These are phyloP conservation scores for Candida sanyaensis DNA, from an alignment of 1,139 yeast genomes.

Conservation along the genomic window DNA sequence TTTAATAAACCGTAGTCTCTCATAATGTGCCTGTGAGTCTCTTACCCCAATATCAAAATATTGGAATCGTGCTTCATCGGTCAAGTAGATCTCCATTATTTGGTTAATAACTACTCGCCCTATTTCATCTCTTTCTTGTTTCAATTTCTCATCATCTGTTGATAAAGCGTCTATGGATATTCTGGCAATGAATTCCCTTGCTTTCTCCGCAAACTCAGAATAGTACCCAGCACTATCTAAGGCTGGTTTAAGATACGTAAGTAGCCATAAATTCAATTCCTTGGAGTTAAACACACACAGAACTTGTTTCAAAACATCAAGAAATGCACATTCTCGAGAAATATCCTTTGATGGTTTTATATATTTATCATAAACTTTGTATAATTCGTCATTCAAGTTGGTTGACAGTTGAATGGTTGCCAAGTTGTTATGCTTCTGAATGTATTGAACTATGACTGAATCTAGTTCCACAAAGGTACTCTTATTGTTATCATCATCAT, in stretches of 20 bases:
- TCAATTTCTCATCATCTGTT: constrained; percentile 29
- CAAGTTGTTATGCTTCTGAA: constrained; percentile 42
- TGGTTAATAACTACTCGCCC: constrained; percentile 28
- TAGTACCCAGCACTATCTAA: constrained; percentile 62
- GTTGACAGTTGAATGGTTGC: constrained; percentile 32
- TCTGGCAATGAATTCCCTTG: constrained; percentile 42
- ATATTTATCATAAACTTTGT: constrained; percentile 40
- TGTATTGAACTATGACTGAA: constrained; percentile 24
- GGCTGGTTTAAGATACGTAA: constrained; percentile 53
- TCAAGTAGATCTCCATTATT: constrained; percentile 33
- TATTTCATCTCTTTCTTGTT: constrained; percentile 22
- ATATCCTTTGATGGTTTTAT: constrained; percentile 34
- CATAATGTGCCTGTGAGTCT: constrained; percentile 39
- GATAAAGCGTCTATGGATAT: constrained; percentile 27
- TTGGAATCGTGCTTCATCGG: constrained; percentile 16
- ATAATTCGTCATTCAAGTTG: constrained; percentile 52
- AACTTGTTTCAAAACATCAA: constrained; percentile 43
- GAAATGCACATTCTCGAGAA: constrained; percentile 44
- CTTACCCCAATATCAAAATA: constrained; percentile 24
- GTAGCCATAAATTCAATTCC: constrained; percentile 53
- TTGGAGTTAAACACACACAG: constrained; percentile 41
- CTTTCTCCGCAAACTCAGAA: constrained; percentile 37
- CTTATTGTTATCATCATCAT: constrained; percentile 13
- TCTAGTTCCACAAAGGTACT: constrained; percentile 18
- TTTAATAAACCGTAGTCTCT: constrained; percentile 50